Evolutionary conservation across 305 asterid species (phyloP).

Genomic region (Nicotiana rustica): DNA sequence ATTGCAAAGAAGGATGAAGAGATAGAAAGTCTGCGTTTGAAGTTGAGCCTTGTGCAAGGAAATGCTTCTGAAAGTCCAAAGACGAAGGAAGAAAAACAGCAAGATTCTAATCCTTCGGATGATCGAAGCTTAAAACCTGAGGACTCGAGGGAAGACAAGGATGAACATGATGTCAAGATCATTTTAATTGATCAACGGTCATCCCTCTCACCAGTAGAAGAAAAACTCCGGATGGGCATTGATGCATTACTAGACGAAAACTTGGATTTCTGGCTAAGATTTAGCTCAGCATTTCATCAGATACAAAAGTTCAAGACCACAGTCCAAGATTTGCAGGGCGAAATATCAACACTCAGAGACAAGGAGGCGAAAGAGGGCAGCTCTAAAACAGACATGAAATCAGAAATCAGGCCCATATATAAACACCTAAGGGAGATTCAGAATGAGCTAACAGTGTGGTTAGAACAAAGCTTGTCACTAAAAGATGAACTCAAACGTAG

Average conservation of each 20-base stretch:
- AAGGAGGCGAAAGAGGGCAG: slow-evolving; percentile 53
- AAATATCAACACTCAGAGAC: slow-evolving; percentile 54
- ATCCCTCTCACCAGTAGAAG: slow-evolving; percentile 59
- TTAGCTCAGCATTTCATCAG: slow-evolving; percentile 72
- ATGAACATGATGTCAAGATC: slow-evolving; percentile 47
- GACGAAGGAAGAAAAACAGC: slow-evolving; percentile 37
- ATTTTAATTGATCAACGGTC: slow-evolving; percentile 36
- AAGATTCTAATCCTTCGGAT: slow-evolving; percentile 24
- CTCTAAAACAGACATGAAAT: slow-evolving; percentile 53
- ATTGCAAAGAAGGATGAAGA: slow-evolving; percentile 75
- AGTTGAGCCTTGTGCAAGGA: slow-evolving; percentile 48
- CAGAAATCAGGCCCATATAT: slow-evolving; percentile 79
- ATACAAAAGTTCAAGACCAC: slow-evolving; percentile 72
- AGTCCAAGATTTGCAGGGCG: slow-evolving; percentile 62
- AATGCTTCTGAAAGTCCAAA: slow-evolving; percentile 40
- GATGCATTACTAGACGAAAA: slow-evolving; percentile 78
- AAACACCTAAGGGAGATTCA: slow-evolving; percentile 87
- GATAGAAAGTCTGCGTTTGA: slow-evolving; percentile 61
- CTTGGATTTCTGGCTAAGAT: slow-evolving; percentile 78
- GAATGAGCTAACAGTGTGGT: slow-evolving; percentile 79
- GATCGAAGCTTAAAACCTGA: slow-evolving; percentile 42
- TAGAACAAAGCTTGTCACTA: slow-evolving; percentile 67
- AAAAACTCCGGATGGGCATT: slow-evolving; percentile 60
- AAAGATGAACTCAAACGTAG: slow-evolving; percentile 75
- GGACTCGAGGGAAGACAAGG: slow-evolving; percentile 33